phyloP scores from a whole-genome alignment of 805 yeast genomes.

The Crinitomyces ghanaensis region DNA sequence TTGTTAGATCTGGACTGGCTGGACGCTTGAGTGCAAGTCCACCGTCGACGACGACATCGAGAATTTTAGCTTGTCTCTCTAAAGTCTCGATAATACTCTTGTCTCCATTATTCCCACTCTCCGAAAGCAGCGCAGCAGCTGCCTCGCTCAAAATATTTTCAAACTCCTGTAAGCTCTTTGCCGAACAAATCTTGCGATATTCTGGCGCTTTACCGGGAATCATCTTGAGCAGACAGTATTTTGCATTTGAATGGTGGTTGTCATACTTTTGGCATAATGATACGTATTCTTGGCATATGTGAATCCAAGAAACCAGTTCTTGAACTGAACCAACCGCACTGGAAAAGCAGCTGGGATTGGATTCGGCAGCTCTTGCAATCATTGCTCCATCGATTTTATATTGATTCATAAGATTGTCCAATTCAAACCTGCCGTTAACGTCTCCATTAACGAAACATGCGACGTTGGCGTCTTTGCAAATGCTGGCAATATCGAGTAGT shows the following conservation, averaged over 20 bases:
- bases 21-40: too few relatives aligned
- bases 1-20: too few relatives aligned
- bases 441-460: slow-evolving; percentile 78
- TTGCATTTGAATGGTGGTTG: slow-evolving; percentile 62
- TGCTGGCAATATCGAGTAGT: slow-evolving; percentile 45
- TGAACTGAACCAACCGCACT: slow-evolving; percentile 4
- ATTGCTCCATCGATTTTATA: slow-evolving; percentile 67
- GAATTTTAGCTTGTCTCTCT: too few relatives aligned
- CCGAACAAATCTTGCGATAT: slow-evolving; percentile 44
- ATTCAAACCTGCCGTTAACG: slow-evolving; percentile 44
- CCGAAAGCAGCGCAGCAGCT: too few relatives aligned
- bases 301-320: slow-evolving; percentile 42
- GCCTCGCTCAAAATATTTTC: slow-evolving; percentile 2
- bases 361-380: slow-evolving; percentile 88
- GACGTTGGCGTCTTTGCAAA: slow-evolving; percentile 52
- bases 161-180: slow-evolving; percentile 33
- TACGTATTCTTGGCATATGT: slow-evolving; percentile 44
- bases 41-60: too few relatives aligned
- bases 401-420: slow-evolving; percentile 36
- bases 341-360: slow-evolving; percentile 67
- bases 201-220: slow-evolving; percentile 62
- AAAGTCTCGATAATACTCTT: too few relatives aligned
- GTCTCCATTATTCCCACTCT: too few relatives aligned
- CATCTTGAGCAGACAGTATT: slow-evolving; percentile 67
- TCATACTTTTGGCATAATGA: slow-evolving; percentile 42